phyloP scores from a whole-genome alignment of 106 monocot species.

The Dendrobium catenatum region DNA sequence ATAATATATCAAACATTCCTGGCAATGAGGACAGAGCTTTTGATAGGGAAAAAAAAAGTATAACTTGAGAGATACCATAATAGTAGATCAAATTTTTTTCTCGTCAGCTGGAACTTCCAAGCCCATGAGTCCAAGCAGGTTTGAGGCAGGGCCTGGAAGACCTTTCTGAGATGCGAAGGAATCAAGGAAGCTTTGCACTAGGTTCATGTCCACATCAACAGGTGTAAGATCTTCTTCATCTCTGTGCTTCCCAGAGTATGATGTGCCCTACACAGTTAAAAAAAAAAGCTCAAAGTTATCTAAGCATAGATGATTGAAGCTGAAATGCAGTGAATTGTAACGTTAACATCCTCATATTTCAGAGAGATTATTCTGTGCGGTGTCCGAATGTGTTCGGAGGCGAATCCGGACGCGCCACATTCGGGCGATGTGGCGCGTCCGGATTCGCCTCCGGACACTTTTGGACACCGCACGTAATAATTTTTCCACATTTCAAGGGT shows the following conservation, averaged over 20 bases:
- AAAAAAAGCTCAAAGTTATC: not conserved
- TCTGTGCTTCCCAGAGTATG: slow-evolving; percentile 29
- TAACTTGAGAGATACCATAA: not conserved
- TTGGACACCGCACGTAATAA: too few species aligned
- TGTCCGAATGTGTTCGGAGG: too few species aligned
- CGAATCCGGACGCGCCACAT: too few species aligned
- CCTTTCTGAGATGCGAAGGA: slow-evolving; percentile 91
- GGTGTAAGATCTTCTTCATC: slow-evolving; percentile 62
- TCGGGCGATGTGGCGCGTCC: too few species aligned
- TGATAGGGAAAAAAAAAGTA: too few species aligned
- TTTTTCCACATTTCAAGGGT: not conserved
- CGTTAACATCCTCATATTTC: not conserved
- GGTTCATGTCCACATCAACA: slow-evolving; percentile 84
- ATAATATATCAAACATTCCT: too few species aligned
- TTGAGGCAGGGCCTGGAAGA: slow-evolving; percentile 95
- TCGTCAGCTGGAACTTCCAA: slow-evolving; percentile 55
- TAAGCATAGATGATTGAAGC: not conserved
- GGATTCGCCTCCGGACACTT: too few species aligned
- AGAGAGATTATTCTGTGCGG: too few species aligned
- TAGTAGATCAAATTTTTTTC: not conserved
- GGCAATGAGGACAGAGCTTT: too few species aligned
- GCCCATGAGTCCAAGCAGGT: slow-evolving; percentile 92
- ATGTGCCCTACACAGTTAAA: slow-evolving; percentile 46
- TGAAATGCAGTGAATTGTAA: not conserved
- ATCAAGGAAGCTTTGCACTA: slow-evolving; percentile 80